Evolutionary conservation across 2,329 filamentous ascomycete species (phyloP), one percentile per base, ranked within the genome.

Genomic region (Xylaria arbuscula): DNA sequence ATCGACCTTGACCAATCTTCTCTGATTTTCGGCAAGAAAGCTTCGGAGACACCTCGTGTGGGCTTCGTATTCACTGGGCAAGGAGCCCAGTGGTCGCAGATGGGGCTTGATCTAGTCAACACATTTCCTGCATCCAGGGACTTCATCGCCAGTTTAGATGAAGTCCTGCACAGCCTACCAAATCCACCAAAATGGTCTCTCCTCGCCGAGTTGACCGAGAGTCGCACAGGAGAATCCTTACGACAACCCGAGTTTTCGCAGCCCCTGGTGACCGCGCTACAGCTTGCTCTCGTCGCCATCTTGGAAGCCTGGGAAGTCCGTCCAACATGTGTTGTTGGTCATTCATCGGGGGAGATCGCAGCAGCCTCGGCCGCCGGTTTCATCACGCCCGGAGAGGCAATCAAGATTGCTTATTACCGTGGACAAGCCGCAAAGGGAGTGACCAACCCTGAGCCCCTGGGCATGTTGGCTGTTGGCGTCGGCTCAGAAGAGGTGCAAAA

Each of bases 401-500:
- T 42, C 9, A 42, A 42, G 15, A 13, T 42, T 3, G 38, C 38
- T 42, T 42, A 42, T 42, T 13, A 42, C 56, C 63, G 67, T 40
- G 67, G 67, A 17, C 45, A 59, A 34, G 55, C 55, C 1, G 62
- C 50, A 4, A 54, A 65, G 54, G 15, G 56, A 38, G 6, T 36
- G 5, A 5, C 34, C 6, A 5, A 5, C 10, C 10, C 53, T 13
- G 61, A 50, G 13, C 50, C 54, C 38, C n/a, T n/a, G 7, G 75
- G 75, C 57, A 80, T 80, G 78, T 59, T 78, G 56, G 75, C 77
- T 15, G 77, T 78, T 7, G 77, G 78, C 1, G 66, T 79, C 1
- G 73, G 74, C 6, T 66, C 71, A 11, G 67, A 72, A 9, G 73
- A 74, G 13, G 17, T 54, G 11, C 55, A 7, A 40, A 13, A 57